These are phyloP conservation scores for Hypocreales sp. DNA, from an alignment of 2,329 filamentous ascomycete genomes.

Conservation along the genomic window DNA sequence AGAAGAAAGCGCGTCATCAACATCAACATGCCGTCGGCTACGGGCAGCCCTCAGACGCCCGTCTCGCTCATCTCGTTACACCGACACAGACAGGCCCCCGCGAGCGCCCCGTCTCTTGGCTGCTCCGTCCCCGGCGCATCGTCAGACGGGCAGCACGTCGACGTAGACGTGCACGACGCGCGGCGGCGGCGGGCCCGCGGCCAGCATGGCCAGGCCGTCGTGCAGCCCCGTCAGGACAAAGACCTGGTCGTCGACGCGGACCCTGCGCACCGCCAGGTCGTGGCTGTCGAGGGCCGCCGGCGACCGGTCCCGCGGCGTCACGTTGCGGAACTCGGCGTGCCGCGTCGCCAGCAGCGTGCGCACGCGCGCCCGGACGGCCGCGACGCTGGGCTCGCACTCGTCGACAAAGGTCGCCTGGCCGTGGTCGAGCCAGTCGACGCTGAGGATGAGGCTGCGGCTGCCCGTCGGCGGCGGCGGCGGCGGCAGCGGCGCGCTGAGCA, in stretches of 20 bases:
- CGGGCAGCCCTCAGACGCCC: too few species aligned
- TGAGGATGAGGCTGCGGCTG: slow-evolving; percentile 12
- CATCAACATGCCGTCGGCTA: too few species aligned
- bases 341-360: slow-evolving; percentile 7
- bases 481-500: neutral
- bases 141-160: too few species aligned
- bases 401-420: slow-evolving; percentile 15
- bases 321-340: slow-evolving; percentile 4
- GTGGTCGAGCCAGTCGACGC: slow-evolving; percentile 11
- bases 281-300: slow-evolving; percentile 2
- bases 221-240: slow-evolving; percentile 9
- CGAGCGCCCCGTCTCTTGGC: too few species aligned
- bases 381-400: slow-evolving; percentile 16
- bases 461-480: neutral
- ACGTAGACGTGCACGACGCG: slow-evolving; percentile 1
- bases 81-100: too few species aligned
- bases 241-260: slow-evolving; percentile 8
- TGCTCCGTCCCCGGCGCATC: too few species aligned
- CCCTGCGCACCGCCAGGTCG: slow-evolving; percentile 7
- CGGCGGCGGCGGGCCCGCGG: slow-evolving; percentile 5
- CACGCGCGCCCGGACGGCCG: slow-evolving; percentile 10
- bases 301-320: neutral
- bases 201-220: slow-evolving; percentile 11
- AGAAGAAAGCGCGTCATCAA: too few species aligned
- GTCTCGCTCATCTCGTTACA: neutral